These are phyloP conservation scores for Exophiala oligosperma DNA, from an alignment of 2,329 filamentous ascomycete genomes.

Conservation along the genomic window DNA sequence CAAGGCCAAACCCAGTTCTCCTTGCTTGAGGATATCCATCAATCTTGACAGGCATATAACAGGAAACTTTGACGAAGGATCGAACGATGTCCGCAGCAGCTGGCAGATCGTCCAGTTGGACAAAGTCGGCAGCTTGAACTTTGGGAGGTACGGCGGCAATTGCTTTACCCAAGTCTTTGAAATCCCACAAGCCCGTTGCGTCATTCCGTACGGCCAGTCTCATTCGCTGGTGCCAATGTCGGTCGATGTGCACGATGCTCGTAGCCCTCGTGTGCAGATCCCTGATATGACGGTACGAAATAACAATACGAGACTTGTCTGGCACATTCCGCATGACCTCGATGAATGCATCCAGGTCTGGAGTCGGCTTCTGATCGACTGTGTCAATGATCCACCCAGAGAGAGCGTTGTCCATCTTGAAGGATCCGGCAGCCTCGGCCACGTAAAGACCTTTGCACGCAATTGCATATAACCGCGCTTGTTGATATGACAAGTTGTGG, in stretches of 20 bases:
- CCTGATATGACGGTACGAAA: constrained; percentile 92
- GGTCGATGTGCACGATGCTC: constrained; percentile 85
- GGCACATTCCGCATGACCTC: constrained; percentile 87
- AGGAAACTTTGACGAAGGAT: constrained; percentile 91
- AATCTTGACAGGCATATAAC: constrained; percentile 90
- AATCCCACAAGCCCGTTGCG: constrained; percentile 88
- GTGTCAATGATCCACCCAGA: constrained; percentile 93
- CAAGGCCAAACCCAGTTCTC: constrained; percentile 92
- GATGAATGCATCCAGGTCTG: constrained; percentile 84
- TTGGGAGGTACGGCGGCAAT: constrained; percentile 72
- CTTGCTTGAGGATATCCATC: constrained; percentile 96
- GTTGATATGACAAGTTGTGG: constrained; percentile 95
- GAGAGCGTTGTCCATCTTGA: constrained; percentile 87
- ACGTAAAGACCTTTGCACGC: constrained; percentile 90
- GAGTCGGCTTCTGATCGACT: constrained; percentile 87
- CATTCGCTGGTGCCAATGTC: constrained; percentile 97
- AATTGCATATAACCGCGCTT: constrained; percentile 93
- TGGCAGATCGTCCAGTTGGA: constrained; percentile 83
- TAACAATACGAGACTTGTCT: constrained; percentile 77
- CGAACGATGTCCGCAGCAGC: constrained; percentile 91
- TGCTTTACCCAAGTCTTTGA: constrained; percentile 78
- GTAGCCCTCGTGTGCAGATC: constrained; percentile 95
- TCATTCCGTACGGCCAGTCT: constrained; percentile 90
- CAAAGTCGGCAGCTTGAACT: constrained; percentile 81
- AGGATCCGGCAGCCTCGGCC: constrained; percentile 91